Evolutionary conservation across 495 filamentous ascomycete species (phyloP), one percentile per base, ranked within the genome.

Genomic region (Penicillium argentinense): DNA sequence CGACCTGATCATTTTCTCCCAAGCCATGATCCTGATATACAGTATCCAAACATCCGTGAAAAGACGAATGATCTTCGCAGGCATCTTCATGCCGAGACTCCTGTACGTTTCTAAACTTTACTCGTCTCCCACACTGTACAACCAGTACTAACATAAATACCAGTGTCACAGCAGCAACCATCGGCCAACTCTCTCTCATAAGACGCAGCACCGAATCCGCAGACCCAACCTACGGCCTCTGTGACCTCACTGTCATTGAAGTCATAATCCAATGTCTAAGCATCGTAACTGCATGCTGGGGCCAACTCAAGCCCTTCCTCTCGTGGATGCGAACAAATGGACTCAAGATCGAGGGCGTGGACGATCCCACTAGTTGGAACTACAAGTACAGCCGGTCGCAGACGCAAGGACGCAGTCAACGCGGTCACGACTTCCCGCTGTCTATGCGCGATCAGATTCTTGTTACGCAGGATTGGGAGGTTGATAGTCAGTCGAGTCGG

Each of bases 241-340:
- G 39, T 19, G 29, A 52, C 1, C 9, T 55, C 8, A 57, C 56
- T 5, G 55, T 66, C 23, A 23, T 54, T 12, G 42, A 51, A 14
- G 43, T 49, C 23, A 32, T 50, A 11, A 45, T 54, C 12, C 56
- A 65, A 43, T 59, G 42, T 23, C 36, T 59, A 2, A 57, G 51
- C 47, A 56, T 60, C 18, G 45, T 62, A 8, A 57, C 61, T 3
- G 61, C 61, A 19, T 64, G 54, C 47, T 64, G 61, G 58, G 57
- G 49, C 9, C 61, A 64, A 39, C 44, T 64, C 22, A 59, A 57
- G 16, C 61, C 61, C 7, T 64, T 64, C 33, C 47, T 64, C 7
- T 49, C 53, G 7, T 57, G 53, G 52, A 44, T 64, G 38, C 50
- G 51, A 41, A 60, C 60, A 2, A 60, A 56, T 30, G 57, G 56